A percentile compares a stretch with the other conserved stretches of the same genome.
These are phyloP conservation scores for Elsinoe fawcettii DNA, from an alignment of 2,329 filamentous ascomycete species.

Conservation along the genomic window DNA sequence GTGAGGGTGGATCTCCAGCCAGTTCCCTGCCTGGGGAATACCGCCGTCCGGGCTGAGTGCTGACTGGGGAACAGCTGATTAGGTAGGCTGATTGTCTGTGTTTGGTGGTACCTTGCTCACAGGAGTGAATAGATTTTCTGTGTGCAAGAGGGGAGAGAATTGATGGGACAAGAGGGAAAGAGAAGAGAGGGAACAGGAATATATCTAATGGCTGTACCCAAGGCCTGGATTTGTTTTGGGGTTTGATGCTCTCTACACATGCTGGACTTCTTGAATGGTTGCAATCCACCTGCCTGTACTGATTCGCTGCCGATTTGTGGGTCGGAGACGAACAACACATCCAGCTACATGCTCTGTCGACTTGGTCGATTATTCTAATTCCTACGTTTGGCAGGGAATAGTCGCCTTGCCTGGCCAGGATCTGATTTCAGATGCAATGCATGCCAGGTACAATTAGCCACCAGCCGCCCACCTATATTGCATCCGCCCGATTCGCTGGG, in stretches of 20 bases:
- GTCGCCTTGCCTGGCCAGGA: neutral
- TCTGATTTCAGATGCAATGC: neutral
- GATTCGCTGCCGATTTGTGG: constrained; percentile 1
- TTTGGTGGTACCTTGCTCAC: neutral
- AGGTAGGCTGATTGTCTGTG: neutral
- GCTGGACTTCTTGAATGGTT: neutral
- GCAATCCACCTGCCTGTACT: neutral
- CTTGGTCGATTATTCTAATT: neutral
- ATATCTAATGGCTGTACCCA: neutral
- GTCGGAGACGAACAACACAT: neutral
- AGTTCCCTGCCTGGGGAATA: neutral
- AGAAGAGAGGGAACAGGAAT: neutral
- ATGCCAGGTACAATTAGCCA: neutral
- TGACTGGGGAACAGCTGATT: neutral
- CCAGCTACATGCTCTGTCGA: neutral
- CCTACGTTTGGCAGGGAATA: neutral
- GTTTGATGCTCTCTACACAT: constrained; percentile 1
- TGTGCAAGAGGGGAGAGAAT: constrained; percentile 5
- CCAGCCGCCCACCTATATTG: neutral
- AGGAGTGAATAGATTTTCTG: neutral
- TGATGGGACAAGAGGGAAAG: neutral
- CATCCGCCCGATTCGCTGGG: neutral
- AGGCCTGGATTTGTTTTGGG: neutral
- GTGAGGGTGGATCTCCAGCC: neutral
- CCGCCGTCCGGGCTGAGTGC: neutral